Evolutionary conservation across 345 rosid genomes (phyloP).

Genomic region (Ceriops zippeliana): DNA sequence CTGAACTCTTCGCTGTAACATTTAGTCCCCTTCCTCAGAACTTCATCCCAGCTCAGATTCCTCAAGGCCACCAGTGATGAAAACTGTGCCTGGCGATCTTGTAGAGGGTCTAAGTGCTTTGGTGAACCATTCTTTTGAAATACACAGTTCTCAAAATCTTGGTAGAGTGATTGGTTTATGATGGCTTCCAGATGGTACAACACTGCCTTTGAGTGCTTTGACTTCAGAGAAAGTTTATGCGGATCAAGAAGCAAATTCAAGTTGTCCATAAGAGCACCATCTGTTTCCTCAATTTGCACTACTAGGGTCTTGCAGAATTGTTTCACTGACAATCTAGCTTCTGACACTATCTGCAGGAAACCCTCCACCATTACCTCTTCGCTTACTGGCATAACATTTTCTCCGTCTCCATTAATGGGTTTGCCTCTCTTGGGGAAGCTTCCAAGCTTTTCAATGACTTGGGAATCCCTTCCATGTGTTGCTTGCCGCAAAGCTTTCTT

Average conservation of each 20-base stretch:
- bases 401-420: conserved; percentile 32
- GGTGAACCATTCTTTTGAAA: conserved; percentile 78
- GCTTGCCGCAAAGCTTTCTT: conserved; percentile 75
- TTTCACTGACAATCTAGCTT: conserved; percentile 84
- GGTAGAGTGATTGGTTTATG: conserved; percentile 74
- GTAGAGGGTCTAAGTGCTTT: conserved; percentile 62
- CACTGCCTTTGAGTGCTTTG: conserved; percentile 62
- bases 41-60: conserved; percentile 91
- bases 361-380: conserved; percentile 89
- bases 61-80: conserved; percentile 69
- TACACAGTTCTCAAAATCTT: conserved; percentile 78
- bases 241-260: conserved; percentile 66
- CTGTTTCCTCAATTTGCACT: conserved; percentile 66
- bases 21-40: conserved; percentile 83
- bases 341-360: conserved; percentile 87
- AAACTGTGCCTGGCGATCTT: conserved; percentile 68
- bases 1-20: conserved; percentile 91
- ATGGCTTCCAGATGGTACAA: conserved; percentile 73
- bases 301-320: conserved; percentile 81
- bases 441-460: conserved; percentile 29
- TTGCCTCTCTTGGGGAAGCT: conserved; percentile 38
- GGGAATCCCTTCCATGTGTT: conserved; percentile 37
- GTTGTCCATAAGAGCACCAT: conserved; percentile 44
- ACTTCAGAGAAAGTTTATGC: conserved; percentile 50
- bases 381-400: conserved; percentile 61